phyloP scores from a whole-genome alignment of 1,284 basidiomycete species.

The Entoloma clypeatum region DNA sequence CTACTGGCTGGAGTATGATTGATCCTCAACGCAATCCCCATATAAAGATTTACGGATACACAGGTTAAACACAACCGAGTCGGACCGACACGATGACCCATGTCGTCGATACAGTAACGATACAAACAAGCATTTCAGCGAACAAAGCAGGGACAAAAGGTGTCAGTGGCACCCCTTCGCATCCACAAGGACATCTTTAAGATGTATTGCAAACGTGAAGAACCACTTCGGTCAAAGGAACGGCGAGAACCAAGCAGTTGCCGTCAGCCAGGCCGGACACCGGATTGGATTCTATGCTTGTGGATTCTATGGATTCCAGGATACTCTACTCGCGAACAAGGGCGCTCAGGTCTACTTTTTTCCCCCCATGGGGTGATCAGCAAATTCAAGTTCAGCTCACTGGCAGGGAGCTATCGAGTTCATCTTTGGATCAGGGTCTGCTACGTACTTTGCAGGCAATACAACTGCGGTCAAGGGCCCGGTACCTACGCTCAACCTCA shows the following conservation, averaged over 20 bases:
- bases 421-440: constrained; percentile 31
- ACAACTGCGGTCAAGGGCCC: constrained; percentile 28
- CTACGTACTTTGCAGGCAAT: constrained; percentile 29
- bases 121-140: constrained; percentile 21
- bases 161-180: constrained; percentile 26
- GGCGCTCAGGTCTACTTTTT: constrained; percentile 31
- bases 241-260: constrained; percentile 26
- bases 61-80: no score
- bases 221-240: constrained; percentile 21
- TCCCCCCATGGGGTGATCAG: no score
- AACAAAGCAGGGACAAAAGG: constrained; percentile 15
- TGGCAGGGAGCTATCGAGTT: constrained; percentile 35
- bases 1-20: background rate
- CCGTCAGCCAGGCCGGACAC: constrained; percentile 27
- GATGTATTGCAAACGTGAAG: constrained; percentile 27
- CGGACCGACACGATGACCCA: constrained; percentile 23
- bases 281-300: constrained; percentile 22
- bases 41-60: constrained; percentile 28
- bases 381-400: no score
- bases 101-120: constrained; percentile 24
- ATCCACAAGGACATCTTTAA: constrained; percentile 28
- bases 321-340: constrained; percentile 29
- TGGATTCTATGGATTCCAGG: constrained; percentile 22
- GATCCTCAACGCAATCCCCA: background rate
- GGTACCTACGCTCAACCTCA: constrained; percentile 22